Evolutionary conservation across 257 asterid genomes (phyloP), one percentile per base, ranked within the genome.

Genomic region (Penstemon newberryi): DNA sequence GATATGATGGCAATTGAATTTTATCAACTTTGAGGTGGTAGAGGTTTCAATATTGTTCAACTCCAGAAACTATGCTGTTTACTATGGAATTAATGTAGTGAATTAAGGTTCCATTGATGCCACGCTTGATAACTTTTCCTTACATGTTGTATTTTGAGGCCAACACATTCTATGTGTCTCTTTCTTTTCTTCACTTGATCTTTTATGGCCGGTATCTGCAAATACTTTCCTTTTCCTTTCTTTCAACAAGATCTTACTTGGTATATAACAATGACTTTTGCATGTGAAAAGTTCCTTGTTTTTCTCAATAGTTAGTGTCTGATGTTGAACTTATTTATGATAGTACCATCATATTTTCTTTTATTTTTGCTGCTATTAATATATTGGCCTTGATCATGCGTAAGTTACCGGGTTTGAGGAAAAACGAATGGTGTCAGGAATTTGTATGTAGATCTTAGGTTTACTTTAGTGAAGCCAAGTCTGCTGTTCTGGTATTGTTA

Each of bases 391-490:
- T 49, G 11, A 9, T 50, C 10, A 13, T 60, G 12, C 55, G 5
- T 62, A 15, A 53, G 41, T 66, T 55, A 33, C 18, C 37, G 36
- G 11, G 60, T 42, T 40, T 70, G 55, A 33, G 60, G n/a, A 56
- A 52, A 73, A 63, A 41, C 15, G 65, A 51, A 18, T 41, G 15
- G 33, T 15, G n/a, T 47, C 44, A 40, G 39, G 63, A 56, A 25
- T 41, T 60, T 15, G 44, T 66, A 37, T 42, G 19, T 68, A 7
- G 58, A 65, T 75, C 56, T 19, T 71, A 56, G 63, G 6, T 65
- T 18, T 51, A 51, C 57, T 60, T 36, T 49, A 49, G 47, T n/a
- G 60, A 4, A 11, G 33, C 5, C 36, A 46, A 53, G 51, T 65
- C 33, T 25, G 6, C 13, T 72, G 33, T 33, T 67, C 47, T 45